Conservation (phyloP, 768 basidiomycete genomes). For the Crepidotus variabilis region DNA sequence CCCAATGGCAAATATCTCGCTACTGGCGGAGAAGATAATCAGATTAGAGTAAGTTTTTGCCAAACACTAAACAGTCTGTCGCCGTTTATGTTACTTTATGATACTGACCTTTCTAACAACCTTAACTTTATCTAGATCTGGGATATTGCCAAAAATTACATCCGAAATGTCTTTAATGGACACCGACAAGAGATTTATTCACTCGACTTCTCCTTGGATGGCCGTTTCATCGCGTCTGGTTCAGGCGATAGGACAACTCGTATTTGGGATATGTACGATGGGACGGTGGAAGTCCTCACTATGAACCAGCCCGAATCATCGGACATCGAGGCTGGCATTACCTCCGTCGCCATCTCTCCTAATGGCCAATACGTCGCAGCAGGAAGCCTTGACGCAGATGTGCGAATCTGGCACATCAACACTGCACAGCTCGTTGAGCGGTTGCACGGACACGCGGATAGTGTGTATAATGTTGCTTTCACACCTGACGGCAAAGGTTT, state of each 20-base stretch:
- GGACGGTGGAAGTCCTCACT: slow-evolving; percentile 38
- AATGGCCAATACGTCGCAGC: slow-evolving; percentile 65
- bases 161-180: slow-evolving; percentile 79
- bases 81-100: not conserved
- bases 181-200: slow-evolving; percentile 95
- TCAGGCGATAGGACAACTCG: slow-evolving; percentile 65
- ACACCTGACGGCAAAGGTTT: slow-evolving; percentile 89
- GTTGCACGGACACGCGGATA: slow-evolving; percentile 75
- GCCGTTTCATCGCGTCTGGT: slow-evolving; percentile 82
- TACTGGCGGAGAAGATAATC: slow-evolving; percentile 93
- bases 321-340: slow-evolving; percentile 59
- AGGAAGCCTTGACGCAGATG: slow-evolving; percentile 70
- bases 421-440: slow-evolving; percentile 69
- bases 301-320: slow-evolving; percentile 49
- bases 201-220: slow-evolving; percentile 87
- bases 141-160: slow-evolving; percentile 81
- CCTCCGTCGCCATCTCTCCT: slow-evolving; percentile 67
- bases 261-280: slow-evolving; percentile 42
- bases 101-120: not conserved
- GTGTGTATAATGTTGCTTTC: slow-evolving; percentile 88
- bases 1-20: slow-evolving; percentile 91
- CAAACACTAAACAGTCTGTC: too few relatives aligned
- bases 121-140: slow-evolving; percentile 57
- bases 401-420: slow-evolving; percentile 82
- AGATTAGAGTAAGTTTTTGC: slow-evolving; percentile 82